Conservation (phyloP, 164 flowering plant genomes). For the Aristolochia contorta region DNA sequence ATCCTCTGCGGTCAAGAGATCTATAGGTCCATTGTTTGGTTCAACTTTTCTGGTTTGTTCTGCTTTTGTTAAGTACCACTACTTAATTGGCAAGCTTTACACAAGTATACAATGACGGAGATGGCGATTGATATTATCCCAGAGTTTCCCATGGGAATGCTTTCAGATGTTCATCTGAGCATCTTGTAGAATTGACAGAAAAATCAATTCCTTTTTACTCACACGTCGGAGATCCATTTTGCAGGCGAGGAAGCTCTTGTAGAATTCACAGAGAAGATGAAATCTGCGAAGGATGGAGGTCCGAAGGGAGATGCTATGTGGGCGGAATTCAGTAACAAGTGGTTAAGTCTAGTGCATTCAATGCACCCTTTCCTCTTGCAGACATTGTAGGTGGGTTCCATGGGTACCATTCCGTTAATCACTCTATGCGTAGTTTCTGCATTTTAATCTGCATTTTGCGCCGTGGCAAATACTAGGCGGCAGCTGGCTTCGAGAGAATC, state of each 20-base stretch:
- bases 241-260: slow-evolving; percentile 60
- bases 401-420: too few species aligned
- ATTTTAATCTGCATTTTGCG: neutral
- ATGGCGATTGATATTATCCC: slow-evolving; percentile 65
- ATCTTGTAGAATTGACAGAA: slow-evolving; percentile 55
- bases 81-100: too few species aligned
- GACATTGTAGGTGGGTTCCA: slow-evolving; percentile 44
- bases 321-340: slow-evolving; percentile 63
- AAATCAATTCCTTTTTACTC: neutral
- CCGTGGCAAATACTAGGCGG: slow-evolving; percentile 31
- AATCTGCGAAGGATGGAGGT: slow-evolving; percentile 25
- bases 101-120: slow-evolving; percentile 76
- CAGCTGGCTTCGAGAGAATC: slow-evolving; percentile 47
- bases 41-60: too few species aligned
- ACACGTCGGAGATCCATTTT: neutral
- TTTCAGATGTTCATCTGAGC: slow-evolving; percentile 47
- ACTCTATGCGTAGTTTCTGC: too few species aligned
- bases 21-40: slow-evolving; percentile 33
- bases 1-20: slow-evolving; percentile 69
- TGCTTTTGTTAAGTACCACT: neutral
- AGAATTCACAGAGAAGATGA: slow-evolving; percentile 36
- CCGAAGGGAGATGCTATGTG: slow-evolving; percentile 36
- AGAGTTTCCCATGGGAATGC: slow-evolving; percentile 67
- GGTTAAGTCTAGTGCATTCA: slow-evolving; percentile 67
- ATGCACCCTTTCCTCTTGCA: slow-evolving; percentile 64